Evolutionary conservation across 495 filamentous ascomycete genomes (phyloP).

Genomic region (Aspergillus saccharolyticus): DNA sequence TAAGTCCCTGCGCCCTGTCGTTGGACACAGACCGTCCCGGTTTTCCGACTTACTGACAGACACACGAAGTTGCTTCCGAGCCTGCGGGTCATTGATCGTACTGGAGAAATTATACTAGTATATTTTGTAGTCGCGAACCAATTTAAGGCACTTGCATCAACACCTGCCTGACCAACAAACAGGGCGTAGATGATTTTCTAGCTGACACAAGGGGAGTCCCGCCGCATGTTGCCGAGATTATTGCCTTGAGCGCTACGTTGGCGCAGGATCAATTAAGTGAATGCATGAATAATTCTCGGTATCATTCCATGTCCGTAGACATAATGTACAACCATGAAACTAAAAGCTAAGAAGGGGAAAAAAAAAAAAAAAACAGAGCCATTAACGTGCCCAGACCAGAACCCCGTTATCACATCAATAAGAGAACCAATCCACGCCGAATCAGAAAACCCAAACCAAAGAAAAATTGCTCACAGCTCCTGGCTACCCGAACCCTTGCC

Average conservation of each 20-base stretch:
- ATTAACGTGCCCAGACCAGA: constrained; percentile 71
- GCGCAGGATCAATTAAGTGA: background rate
- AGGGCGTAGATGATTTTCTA: too few species aligned
- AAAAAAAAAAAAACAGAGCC: constrained; percentile 67
- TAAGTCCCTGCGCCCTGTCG: constrained; percentile 45
- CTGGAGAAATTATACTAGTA: background rate
- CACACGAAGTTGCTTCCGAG: constrained; percentile 15
- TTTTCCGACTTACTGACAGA: background rate
- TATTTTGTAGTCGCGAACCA: background rate
- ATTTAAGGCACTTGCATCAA: background rate
- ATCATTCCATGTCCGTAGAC: constrained; percentile 64
- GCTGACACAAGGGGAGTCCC: too few species aligned
- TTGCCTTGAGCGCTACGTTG: too few species aligned
- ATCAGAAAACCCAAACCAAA: constrained; percentile 53
- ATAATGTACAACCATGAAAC: constrained; percentile 93
- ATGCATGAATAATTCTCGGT: constrained; percentile 22
- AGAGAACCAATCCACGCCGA: constrained; percentile 57
- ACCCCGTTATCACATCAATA: constrained; percentile 86
- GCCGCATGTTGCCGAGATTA: too few species aligned
- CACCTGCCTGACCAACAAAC: background rate
- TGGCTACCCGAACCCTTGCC: constrained; percentile 79
- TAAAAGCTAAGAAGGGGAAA: constrained; percentile 60
- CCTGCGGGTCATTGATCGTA: constrained; percentile 4
- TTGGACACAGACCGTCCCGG: background rate
- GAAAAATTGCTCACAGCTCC: constrained; percentile 68